Percentiles rank a stretch among this genome's conserved stretches.
These are phyloP conservation scores for Punctularia strigosozonata DNA, from an alignment of 768 basidiomycete genomes.

Conservation along the genomic window DNA sequence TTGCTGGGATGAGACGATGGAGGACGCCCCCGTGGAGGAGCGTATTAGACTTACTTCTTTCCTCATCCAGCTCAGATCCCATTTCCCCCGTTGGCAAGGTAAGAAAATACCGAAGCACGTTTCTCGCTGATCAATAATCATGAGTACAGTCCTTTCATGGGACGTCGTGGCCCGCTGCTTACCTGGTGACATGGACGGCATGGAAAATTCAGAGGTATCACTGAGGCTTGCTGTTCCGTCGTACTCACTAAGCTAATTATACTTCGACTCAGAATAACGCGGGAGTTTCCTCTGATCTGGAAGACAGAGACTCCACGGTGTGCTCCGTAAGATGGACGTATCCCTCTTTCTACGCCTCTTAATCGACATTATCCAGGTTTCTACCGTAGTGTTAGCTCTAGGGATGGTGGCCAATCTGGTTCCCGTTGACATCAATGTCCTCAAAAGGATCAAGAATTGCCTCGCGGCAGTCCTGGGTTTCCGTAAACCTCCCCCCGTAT, in stretches of 20 bases:
- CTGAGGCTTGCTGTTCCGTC: no score
- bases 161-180: constrained; percentile 39
- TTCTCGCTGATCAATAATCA: not conserved
- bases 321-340: no score
- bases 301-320: no score
- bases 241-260: no score
- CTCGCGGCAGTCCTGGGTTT: constrained; percentile 45
- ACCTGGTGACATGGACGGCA: no score
- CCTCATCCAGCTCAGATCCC: constrained; percentile 53
- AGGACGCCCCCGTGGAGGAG: constrained; percentile 42
- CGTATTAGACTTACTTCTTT: constrained; percentile 49
- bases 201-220: no score
- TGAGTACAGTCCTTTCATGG: constrained; percentile 49
- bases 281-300: no score
- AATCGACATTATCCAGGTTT: no score
- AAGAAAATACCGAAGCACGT: constrained; percentile 2
- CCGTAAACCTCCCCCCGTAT: constrained; percentile 33
- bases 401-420: constrained; percentile 60
- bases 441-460: constrained; percentile 48
- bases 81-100: constrained; percentile 64
- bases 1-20: constrained; percentile 57
- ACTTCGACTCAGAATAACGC: no score
- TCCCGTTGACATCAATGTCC: constrained; percentile 32
- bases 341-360: no score
- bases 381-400: constrained; percentile 44